phyloP scores from a whole-genome alignment of 1,284 basidiomycete species.

The Irpex sp. region DNA sequence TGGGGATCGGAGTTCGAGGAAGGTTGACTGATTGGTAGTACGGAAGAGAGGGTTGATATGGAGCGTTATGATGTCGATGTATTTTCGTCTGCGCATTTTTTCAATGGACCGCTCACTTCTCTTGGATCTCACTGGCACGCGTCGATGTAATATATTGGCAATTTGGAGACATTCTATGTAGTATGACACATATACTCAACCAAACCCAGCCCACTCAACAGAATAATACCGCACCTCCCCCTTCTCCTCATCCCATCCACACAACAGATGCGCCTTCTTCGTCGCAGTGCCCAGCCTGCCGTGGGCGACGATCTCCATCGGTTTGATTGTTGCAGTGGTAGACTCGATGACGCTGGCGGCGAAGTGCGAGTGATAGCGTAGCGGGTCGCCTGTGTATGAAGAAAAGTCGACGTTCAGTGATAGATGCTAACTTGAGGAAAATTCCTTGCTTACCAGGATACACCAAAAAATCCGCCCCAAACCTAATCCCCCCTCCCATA shows the following conservation, averaged over 20 bases:
- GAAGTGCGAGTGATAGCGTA: constrained; percentile 97
- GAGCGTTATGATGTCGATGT: too few relatives aligned
- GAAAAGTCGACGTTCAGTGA: too few relatives aligned
- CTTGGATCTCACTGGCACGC: too few relatives aligned
- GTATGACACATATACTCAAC: constrained; percentile 46
- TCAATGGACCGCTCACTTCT: too few relatives aligned
- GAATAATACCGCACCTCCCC: constrained; percentile 71
- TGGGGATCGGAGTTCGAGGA: not conserved
- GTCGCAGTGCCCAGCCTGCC: constrained; percentile 95
- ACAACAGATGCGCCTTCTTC: constrained; percentile 93
- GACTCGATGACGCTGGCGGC: constrained; percentile 77
- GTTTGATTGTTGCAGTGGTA: constrained; percentile 54
- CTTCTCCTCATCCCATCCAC: constrained; percentile 76
- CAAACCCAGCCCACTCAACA: constrained; percentile 91
- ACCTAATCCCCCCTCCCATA: constrained; percentile 85
- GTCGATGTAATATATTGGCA: too few relatives aligned
- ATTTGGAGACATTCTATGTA: too few relatives aligned
- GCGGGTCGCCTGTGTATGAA: constrained; percentile 95
- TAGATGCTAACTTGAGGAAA: too few relatives aligned
- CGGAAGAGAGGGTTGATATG: too few relatives aligned
- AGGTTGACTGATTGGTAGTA: too few relatives aligned
- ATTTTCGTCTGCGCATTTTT: too few relatives aligned
- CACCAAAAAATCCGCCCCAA: constrained; percentile 93
- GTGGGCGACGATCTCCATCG: constrained; percentile 92
- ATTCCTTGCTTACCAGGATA: too few relatives aligned